Base-by-base conservation (phyloP, 2,329 filamentous ascomycete genomes). In the Colletotrichum gloeosporioides region DNA sequence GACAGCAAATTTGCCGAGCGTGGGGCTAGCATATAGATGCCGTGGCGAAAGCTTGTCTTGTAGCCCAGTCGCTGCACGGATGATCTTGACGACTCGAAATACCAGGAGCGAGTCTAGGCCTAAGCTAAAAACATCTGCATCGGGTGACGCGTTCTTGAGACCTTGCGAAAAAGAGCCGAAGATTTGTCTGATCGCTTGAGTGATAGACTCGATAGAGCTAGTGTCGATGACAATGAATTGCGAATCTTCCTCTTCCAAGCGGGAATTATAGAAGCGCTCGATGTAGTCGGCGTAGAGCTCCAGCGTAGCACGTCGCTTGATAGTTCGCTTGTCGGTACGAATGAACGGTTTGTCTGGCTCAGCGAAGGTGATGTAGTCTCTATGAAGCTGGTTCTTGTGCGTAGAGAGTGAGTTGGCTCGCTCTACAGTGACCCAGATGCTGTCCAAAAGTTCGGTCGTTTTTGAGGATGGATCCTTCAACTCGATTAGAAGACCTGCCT, bases 201-300 rank as follows among this genome's bases (percentile, higher is more conserved):
- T 53, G n/a, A 53, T 25, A 8, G 44, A 53, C 4, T 22, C 44
- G 0, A 25, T 10, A 53, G 44, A 53, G 44, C n/a, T 53, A 0
- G 1, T 8, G n/a, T 53, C 44, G 0, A 53, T 53, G 12, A n/a
- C 1, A 9, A 3, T 53, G n/a, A 53, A 2, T 10, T 53, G 44
- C n/a, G 6, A 53, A 25, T 53, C 44, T 53, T 22, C 10, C 3
- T 53, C 44, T 22, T 53, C 44, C n/a, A 25, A 53, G n/a, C 44
- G 44, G 10, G 44, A 53, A 22, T 53, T 10, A 53, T 53, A 53
- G n/a, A 53, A 53, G 44, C 44, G 44, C n/a, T 53, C 12, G 6
- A 53, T 53, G 4, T 53, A 53, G n/a, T 53, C 10, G 10, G n/a
- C 44, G 3, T 53, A 53, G n/a, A 53, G 44, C 1, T 53, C n/a